Percentiles rank a stretch among this genome's conserved stretches.
Conservation (phyloP, 2,329 filamentous ascomycete genomes). For the Periglandula ipomoeae region DNA sequence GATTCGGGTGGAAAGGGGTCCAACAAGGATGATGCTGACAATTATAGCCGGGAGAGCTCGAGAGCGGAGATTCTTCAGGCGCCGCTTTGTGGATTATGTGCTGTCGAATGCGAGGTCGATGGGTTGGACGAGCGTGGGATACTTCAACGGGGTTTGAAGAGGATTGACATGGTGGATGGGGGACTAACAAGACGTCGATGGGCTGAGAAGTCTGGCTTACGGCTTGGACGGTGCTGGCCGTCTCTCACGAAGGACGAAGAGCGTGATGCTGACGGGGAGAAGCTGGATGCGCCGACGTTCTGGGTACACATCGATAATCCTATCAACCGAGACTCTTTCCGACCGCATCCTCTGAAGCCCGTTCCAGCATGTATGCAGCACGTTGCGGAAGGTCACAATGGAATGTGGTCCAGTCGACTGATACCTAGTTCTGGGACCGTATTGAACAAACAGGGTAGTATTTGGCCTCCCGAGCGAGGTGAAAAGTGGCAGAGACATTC, state of each 20-base stretch:
- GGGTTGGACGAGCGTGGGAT: slow-evolving; percentile 20
- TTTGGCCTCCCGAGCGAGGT: background rate
- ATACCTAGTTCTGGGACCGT: background rate
- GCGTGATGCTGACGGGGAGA: background rate
- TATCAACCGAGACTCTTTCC: slow-evolving; percentile 35
- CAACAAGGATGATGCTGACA: slow-evolving; percentile 6
- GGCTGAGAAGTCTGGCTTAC: slow-evolving; percentile 19
- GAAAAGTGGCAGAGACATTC: slow-evolving; percentile 1
- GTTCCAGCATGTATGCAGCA: slow-evolving; percentile 38
- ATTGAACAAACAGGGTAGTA: background rate
- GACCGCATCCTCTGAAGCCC: slow-evolving; percentile 39
- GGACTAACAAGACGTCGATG: slow-evolving; percentile 37
- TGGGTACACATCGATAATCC: slow-evolving; percentile 44
- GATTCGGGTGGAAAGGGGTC: slow-evolving; percentile 25
- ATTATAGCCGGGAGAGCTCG: slow-evolving; percentile 5
- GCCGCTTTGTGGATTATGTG: slow-evolving; percentile 41
- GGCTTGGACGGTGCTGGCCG: background rate
- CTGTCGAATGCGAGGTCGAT: slow-evolving; percentile 30
- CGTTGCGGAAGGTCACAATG: background rate
- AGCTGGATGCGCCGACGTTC: slow-evolving; percentile 24
- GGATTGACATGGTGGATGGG: slow-evolving; percentile 34
- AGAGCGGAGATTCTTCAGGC: slow-evolving; percentile 35
- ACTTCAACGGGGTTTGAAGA: slow-evolving; percentile 32
- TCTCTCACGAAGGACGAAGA: background rate
- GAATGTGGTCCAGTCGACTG: background rate